Percentiles rank a stretch among this genome's conserved stretches.
Evolutionary conservation across 805 yeast species (phyloP).

Genomic region (Kluyveromyces aestuarii): DNA sequence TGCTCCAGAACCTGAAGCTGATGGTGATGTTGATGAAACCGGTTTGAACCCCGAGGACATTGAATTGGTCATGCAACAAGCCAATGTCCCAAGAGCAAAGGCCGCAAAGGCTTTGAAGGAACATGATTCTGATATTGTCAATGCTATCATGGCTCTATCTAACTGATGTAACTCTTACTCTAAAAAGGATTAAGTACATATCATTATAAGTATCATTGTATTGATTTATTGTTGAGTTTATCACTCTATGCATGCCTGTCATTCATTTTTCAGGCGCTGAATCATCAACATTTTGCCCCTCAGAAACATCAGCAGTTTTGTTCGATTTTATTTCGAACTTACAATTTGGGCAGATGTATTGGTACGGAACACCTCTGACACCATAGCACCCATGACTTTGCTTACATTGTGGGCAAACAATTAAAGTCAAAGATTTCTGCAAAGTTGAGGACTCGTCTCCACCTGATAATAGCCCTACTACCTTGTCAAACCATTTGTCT

Average conservation of each 20-base stretch:
- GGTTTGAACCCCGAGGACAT: constrained; percentile 80
- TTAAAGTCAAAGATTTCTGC: constrained; percentile 9
- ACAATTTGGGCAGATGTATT: constrained; percentile 23
- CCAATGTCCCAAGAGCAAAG: constrained; percentile 79
- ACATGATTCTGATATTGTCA: constrained; percentile 90
- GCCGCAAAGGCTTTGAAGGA: constrained; percentile 85
- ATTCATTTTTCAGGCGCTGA: background rate
- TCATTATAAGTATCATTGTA: background rate
- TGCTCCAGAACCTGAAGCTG: constrained; percentile 37
- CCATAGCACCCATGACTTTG: constrained; percentile 19
- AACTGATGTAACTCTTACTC: constrained; percentile 1
- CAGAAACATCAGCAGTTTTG: background rate
- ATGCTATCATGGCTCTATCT: constrained; percentile 82
- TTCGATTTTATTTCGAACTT: constrained; percentile 5
- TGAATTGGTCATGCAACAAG: constrained; percentile 82
- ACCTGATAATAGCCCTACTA: constrained; percentile 22
- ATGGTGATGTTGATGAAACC: constrained; percentile 70
- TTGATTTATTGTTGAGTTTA: constrained; percentile 1
- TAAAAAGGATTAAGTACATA: constrained; percentile 8
- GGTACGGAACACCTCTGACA: constrained; percentile 13
- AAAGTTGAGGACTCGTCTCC: constrained; percentile 15
- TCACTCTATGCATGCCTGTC: background rate
- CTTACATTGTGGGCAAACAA: constrained; percentile 20
- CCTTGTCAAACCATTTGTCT: constrained; percentile 29
- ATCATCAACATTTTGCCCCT: background rate